These are phyloP conservation scores for Pelargonium myrrhifolium DNA, from an alignment of 441 rosid species.

Conservation along the genomic window DNA sequence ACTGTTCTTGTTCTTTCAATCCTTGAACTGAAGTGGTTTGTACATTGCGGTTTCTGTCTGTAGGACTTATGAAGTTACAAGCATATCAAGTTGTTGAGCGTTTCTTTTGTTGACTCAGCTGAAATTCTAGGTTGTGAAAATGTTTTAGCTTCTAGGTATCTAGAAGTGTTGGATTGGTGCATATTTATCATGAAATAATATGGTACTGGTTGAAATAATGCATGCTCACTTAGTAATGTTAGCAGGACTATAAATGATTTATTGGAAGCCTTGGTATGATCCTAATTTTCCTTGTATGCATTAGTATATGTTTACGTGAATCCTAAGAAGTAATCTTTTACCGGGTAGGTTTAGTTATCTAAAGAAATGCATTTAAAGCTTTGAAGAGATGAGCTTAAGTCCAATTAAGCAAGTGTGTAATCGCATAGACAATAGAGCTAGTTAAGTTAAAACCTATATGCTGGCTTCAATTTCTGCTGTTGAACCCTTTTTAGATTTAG, in stretches of 20 bases:
- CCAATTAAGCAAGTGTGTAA: background rate
- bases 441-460: background rate
- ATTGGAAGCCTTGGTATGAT: no score
- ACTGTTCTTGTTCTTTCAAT: conserved; percentile 22
- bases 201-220: background rate
- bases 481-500: background rate
- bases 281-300: no score
- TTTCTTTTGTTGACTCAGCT: background rate
- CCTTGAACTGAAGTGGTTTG: background rate
- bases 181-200: background rate
- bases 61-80: background rate
- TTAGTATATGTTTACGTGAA: no score
- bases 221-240: background rate
- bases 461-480: background rate
- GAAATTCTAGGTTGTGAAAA: background rate
- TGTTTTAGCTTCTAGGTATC: background rate
- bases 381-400: background rate
- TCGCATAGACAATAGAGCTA: background rate
- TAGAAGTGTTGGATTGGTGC: background rate
- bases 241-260: background rate
- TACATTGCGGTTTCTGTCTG: background rate
- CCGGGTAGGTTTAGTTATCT: no score
- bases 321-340: no score
- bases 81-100: background rate
- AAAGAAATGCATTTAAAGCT: background rate